Percentiles rank a stretch among this genome's conserved stretches.
These are phyloP conservation scores for Rhodotorula diobovata DNA, from an alignment of 768 basidiomycete species.

Conservation along the genomic window DNA sequence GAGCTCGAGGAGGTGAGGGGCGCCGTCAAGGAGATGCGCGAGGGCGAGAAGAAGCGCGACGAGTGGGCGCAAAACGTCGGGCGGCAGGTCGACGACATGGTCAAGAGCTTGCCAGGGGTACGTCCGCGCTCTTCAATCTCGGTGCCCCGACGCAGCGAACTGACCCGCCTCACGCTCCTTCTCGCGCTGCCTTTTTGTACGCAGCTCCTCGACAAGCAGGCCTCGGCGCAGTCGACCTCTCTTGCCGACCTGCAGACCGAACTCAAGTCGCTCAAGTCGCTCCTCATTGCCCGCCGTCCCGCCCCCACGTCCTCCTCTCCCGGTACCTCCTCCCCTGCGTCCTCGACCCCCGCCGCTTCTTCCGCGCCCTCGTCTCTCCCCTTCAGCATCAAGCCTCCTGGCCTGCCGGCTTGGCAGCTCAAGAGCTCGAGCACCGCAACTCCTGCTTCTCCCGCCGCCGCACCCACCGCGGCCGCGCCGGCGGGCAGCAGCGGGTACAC, in stretches of 20 bases:
- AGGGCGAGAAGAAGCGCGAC: conserved; percentile 66
- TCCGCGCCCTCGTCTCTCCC: conserved; percentile 42
- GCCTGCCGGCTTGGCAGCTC: conserved; percentile 88
- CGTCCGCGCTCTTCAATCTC: conserved; percentile 31
- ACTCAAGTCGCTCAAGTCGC: conserved; percentile 85
- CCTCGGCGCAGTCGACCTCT: conserved; percentile 75
- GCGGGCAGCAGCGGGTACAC: not conserved
- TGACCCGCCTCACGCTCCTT: not conserved
- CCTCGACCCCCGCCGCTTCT: not conserved
- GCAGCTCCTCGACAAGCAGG: conserved; percentile 92
- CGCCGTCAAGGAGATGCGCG: conserved; percentile 68
- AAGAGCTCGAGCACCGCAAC: conserved; percentile 48
- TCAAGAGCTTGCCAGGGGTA: conserved; percentile 86
- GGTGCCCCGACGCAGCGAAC: not conserved
- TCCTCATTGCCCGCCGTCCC: conserved; percentile 52
- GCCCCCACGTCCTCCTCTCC: not conserved
- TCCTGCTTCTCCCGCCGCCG: conserved; percentile 11
- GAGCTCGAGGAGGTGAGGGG: conserved; percentile 67
- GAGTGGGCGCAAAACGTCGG: conserved; percentile 81
- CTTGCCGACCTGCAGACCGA: conserved; percentile 85
- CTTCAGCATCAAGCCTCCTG: conserved; percentile 37
- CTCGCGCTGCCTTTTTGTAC: too few species aligned
- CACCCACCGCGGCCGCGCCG: not conserved
- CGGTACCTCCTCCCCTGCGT: not conserved
- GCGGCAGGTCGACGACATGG: conserved; percentile 85